These are phyloP conservation scores for Aspergillus candidus DNA, from an alignment of 2,329 filamentous ascomycete genomes.

Conservation along the genomic window DNA sequence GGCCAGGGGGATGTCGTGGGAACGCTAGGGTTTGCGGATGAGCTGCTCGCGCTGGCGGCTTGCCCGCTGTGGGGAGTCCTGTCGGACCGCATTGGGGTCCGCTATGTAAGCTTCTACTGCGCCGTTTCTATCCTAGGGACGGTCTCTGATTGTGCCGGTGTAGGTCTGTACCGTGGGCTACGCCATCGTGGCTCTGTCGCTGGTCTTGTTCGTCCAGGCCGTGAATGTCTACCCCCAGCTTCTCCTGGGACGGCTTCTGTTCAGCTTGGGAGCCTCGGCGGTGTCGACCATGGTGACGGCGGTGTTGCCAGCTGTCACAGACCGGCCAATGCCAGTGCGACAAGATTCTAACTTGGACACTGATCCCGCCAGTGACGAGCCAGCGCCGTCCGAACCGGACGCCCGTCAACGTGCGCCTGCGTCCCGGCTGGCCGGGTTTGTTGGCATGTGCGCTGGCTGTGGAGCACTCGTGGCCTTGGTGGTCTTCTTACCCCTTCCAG, in stretches of 20 bases:
- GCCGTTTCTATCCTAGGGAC: constrained; percentile 4
- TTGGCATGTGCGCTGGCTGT: constrained; percentile 87
- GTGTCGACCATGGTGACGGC: constrained; percentile 98
- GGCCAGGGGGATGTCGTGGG: constrained; percentile 57
- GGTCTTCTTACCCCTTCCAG: constrained; percentile 81
- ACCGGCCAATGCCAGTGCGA: constrained; percentile 22
- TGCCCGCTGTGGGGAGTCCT: constrained; percentile 47
- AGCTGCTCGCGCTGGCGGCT: constrained; percentile 43
- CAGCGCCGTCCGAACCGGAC: constrained; percentile 4
- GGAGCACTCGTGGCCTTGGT: constrained; percentile 79
- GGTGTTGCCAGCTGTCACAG: constrained; percentile 68
- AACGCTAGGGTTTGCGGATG: constrained; percentile 46
- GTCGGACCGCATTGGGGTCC: constrained; percentile 45
- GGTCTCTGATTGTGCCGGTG: background rate
- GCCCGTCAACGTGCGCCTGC: constrained; percentile 38
- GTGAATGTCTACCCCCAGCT: constrained; percentile 83
- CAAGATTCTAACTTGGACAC: constrained; percentile 54
- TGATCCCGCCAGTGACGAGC: constrained; percentile 29
- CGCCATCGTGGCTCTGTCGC: constrained; percentile 66
- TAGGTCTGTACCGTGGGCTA: constrained; percentile 67
- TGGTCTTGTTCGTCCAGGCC: constrained; percentile 79
- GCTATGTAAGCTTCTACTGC: constrained; percentile 33
- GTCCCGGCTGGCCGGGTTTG: constrained; percentile 72
- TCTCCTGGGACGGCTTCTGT: constrained; percentile 74
- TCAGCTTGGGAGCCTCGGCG: constrained; percentile 87